Evolutionary conservation across 2,329 filamentous ascomycete genomes (phyloP), one percentile per base, ranked within the genome.

Genomic region (Ploettnerulaceae sp.): DNA sequence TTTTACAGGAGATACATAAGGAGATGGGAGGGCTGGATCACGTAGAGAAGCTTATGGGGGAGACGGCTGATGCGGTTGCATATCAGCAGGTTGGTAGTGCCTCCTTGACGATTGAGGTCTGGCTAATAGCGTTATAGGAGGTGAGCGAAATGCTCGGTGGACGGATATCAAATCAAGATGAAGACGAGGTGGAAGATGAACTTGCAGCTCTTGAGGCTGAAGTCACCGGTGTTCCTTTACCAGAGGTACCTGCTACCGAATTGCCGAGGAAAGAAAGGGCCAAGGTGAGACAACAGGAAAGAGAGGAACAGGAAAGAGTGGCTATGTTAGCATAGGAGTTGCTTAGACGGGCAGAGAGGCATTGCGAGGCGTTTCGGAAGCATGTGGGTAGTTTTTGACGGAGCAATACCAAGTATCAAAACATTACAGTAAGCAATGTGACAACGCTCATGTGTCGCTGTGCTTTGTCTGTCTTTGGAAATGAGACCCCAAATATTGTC

Each of bases 141-240:
- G 79, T 98, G 58, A 93, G 84, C 68, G 88, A 95, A 39, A 86
- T 96, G 77, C 79, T 98, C 2, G 86, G 84, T 25, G 86, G 86
- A 9, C 81, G 84, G 58, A 90, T 98, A 71, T 88, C 89, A 11
- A 93, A 89, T 62, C 86, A 94, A 61, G 93, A 98, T 67, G 93
- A 98, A 67, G 91, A 97, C 62, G 93, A 96, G 62, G 93, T 98
- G 25, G 93, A 98, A 65, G 90, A 96, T 62, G 93, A 98, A 69
- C 73, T 98, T 42, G 88, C 86, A 45, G 84, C 82, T 1, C 74
- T 98, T 55, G 86, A 90, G 66, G 73, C 72, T 31, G 81, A 90
- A 61, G 65, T 81, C 43, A 66, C 64, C 31, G 68, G 66, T 25
- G 52, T 59, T 32, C 50, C 55, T 7, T 45, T 64, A 26, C 62